Evolutionary conservation across 2,329 filamentous ascomycete species (phyloP), one percentile per base, ranked within the genome.

Genomic region (Byssothecium circinans): DNA sequence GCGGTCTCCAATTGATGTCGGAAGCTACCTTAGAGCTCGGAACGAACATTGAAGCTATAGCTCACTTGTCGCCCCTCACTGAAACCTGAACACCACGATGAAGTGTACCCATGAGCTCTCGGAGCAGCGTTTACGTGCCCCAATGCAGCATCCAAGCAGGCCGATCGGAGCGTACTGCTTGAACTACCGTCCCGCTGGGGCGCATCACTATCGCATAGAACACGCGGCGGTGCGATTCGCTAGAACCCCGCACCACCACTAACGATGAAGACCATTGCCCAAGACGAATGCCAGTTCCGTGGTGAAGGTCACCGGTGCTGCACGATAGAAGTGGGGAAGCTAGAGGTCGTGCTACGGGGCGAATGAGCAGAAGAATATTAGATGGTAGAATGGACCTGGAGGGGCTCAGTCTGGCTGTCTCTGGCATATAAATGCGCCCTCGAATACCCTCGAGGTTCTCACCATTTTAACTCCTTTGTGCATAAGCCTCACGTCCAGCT

Each of bases 241-340:
- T 58, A 51, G 45, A 50, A 68, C 65, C 68, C 68, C 68, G 67
- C 67, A 67, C 62, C 56, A 50, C 55, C 50, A 45, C 55, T 49
- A 45, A 52, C 59, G 50, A 52, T 58, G 56, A 55, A 57, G 59
- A 60, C 55, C 52, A 57, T 58, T 65, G 60, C 65, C 65, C 62
- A 62, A 68, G 58, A 60, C 45, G 58, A 63, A 54, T 45, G 56
- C 58, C 53, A 58, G 61, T 57, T 56, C 64, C 60, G 56, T 56
- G 47, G 48, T 48, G 51, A 50, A 44, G 47, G 34, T 47, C 41
- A 41, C 41, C 42, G 49, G 44, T 61, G 49, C 47, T 61, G 60
- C 62, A 62, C 42, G 45, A 52, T 56, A 49, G 58, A 14, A 66
- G 68, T 69, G 68, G 68, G 66, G 68, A 67, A 60, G 55, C 52